These are phyloP conservation scores for Boletus rufocinnamomeus DNA, from an alignment of 768 basidiomycete species.

Conservation along the genomic window DNA sequence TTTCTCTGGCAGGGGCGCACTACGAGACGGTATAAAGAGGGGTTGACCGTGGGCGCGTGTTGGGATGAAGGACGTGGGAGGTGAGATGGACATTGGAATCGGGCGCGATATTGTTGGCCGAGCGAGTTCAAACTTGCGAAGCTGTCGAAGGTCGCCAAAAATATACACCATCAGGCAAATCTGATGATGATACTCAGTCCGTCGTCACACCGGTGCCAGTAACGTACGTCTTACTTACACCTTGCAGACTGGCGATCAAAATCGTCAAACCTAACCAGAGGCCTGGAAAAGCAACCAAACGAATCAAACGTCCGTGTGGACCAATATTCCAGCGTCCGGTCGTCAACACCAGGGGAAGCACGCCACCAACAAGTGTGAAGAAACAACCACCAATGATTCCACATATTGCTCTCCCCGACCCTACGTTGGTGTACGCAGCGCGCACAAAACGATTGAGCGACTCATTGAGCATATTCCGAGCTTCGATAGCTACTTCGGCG, in stretches of 20 bases:
- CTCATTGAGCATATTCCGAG: constrained; percentile 58
- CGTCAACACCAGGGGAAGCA: constrained; percentile 56
- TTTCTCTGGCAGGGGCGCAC: constrained; percentile 9
- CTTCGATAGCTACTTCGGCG: constrained; percentile 57
- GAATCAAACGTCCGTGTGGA: constrained; percentile 49
- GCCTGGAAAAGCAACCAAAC: constrained; percentile 63
- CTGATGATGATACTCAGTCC: constrained; percentile 24
- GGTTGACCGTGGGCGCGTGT: not conserved
- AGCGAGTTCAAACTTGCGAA: constrained; percentile 76
- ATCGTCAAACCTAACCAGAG: constrained; percentile 70
- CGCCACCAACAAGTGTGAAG: constrained; percentile 47
- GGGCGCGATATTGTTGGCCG: constrained; percentile 63
- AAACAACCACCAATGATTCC: constrained; percentile 65
- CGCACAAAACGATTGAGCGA: constrained; percentile 67
- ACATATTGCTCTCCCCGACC: constrained; percentile 66
- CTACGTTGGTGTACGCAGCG: constrained; percentile 69
- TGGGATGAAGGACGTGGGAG: constrained; percentile 9
- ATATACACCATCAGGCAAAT: constrained; percentile 75
- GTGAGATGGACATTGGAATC: constrained; percentile 22
- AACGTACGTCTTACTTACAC: constrained; percentile 42
- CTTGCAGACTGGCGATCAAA: constrained; percentile 62
- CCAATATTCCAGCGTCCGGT: constrained; percentile 37
- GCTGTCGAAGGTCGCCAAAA: constrained; percentile 77
- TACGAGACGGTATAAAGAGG: constrained; percentile 13
- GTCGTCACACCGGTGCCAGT: not conserved